Base-by-base conservation (phyloP, 2,329 filamentous ascomycete species). In the Xylariaceae sp. region DNA sequence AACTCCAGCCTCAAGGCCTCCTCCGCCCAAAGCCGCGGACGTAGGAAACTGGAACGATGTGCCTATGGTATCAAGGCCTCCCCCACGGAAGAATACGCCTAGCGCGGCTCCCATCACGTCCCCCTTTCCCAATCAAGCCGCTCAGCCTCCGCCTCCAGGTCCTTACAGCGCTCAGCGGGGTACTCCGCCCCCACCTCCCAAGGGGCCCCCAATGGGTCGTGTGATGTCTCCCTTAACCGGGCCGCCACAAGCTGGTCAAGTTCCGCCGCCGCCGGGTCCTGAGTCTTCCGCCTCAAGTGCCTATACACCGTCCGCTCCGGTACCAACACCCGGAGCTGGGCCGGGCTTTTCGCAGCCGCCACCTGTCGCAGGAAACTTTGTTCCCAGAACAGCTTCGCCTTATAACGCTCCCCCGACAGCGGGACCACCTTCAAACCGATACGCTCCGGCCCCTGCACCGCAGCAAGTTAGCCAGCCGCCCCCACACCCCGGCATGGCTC, bases 41-140 rank as follows among this genome's bases (percentile, higher is more conserved):
- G 87, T 87, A 64, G 84, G 87, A 34, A 88, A 89, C 67, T 99
- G 94, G 94, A 99, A 99, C 68, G 94, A 99, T 74, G 88, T 95
- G 55, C 94, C 94, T 1, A 83, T 96, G 69, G 89, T 97, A 51
- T 81, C 84, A 77, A 78, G 82, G 57, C 81, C 88, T n/a, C 82
- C 84, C 11, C 82, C 87, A 18, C 86, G 92, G 66, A 85, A 88
- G 71, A 81, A 81, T 51, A 97, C 93, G 0, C 91, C 92, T 2
- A 85, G 81, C 57, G 78, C 85, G 17, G 83, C 85, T 55, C 79
- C 88, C 2, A 85, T 92, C 54, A 84, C 81, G n/a, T 85, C 89
- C 15, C 90, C 91, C 7, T 96, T 94, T 78, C 82, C 81, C 60
- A 76, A 77, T 62, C 72, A 77, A 23, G 70, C 78, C 15, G 75